phyloP scores from a whole-genome alignment of 805 yeast species.

The Candida namnaoensis region DNA sequence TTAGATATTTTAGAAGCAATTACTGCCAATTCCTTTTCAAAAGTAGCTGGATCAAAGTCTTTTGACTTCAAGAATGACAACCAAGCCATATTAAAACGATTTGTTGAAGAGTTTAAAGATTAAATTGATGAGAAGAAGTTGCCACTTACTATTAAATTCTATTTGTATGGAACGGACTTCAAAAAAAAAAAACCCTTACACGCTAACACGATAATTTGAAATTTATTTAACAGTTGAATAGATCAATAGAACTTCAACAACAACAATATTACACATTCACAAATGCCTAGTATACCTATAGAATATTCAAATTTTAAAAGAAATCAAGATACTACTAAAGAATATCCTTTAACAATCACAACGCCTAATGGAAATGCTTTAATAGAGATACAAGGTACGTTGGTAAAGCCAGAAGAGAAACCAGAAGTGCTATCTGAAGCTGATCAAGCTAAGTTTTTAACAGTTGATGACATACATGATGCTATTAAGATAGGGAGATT shows the following conservation, averaged over 20 bases:
- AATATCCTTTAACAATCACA: constrained; percentile 17
- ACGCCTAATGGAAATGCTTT: constrained; percentile 54
- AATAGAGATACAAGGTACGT: constrained; percentile 68
- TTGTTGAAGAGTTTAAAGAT: no score
- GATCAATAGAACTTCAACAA: no score
- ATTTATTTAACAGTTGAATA: no score
- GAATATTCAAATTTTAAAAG: background rate
- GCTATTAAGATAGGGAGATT: constrained; percentile 46
- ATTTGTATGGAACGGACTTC: no score
- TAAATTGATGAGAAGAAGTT: no score
- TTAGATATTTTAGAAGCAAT: constrained; percentile 26
- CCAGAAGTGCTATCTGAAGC: constrained; percentile 24
- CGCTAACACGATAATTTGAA: no score
- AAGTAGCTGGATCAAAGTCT: constrained; percentile 31
- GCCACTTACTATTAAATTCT: no score
- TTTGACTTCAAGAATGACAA: constrained; percentile 18
- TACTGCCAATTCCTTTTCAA: constrained; percentile 32
- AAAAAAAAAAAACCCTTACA: no score
- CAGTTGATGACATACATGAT: constrained; percentile 23
- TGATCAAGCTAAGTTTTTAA: constrained; percentile 26
- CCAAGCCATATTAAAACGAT: constrained; percentile 9
- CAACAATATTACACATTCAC: no score
- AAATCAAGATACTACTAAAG: background rate
- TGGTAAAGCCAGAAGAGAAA: constrained; percentile 36
- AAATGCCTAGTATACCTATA: background rate